Evolutionary conservation across 2,329 filamentous ascomycete genomes (phyloP).

Genomic region (Huntiella omanensis): DNA sequence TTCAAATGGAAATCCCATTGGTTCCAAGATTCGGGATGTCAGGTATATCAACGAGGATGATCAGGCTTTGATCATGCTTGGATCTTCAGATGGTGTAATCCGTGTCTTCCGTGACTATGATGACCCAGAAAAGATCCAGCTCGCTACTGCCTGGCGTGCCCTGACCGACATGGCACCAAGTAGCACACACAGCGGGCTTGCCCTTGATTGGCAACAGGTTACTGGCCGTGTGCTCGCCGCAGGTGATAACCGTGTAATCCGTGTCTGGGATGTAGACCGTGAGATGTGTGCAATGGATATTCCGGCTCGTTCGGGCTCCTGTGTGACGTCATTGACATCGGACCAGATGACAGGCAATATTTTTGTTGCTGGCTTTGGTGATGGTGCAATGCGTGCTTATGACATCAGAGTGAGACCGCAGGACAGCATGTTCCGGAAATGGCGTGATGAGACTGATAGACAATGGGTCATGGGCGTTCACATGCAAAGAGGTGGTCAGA

Average conservation of each 20-base stretch:
- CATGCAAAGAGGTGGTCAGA: slow-evolving; percentile 85
- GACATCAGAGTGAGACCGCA: slow-evolving; percentile 71
- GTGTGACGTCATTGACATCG: slow-evolving; percentile 86
- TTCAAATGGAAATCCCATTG: slow-evolving; percentile 81
- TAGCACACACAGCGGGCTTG: slow-evolving; percentile 84
- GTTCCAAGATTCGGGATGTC: slow-evolving; percentile 83
- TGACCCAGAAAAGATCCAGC: slow-evolving; percentile 51
- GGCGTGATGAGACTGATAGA: slow-evolving; percentile 71
- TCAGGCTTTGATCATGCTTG: slow-evolving; percentile 82
- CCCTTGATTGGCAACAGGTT: slow-evolving; percentile 99
- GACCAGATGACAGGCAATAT: slow-evolving; percentile 96
- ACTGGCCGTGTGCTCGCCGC: slow-evolving; percentile 87
- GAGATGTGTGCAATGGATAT: slow-evolving; percentile 91
- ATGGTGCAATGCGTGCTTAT: slow-evolving; percentile 85
- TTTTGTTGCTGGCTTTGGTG: slow-evolving; percentile 90
- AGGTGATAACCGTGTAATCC: slow-evolving; percentile 85
- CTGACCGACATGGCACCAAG: slow-evolving; percentile 85
- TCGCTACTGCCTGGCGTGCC: slow-evolving; percentile 81
- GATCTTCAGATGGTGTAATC: slow-evolving; percentile 85
- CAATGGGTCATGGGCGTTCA: slow-evolving; percentile 95
- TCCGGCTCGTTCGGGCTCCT: slow-evolving; percentile 80
- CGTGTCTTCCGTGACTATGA: slow-evolving; percentile 91
- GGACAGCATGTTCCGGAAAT: slow-evolving; percentile 86
- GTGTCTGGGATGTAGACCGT: slow-evolving; percentile 86
- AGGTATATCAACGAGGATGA: slow-evolving; percentile 98